Percentiles rank a stretch among this genome's conserved stretches.
phyloP scores from a whole-genome alignment of 2,329 filamentous ascomycete genomes.

The Botryosphaeria dothidea region DNA sequence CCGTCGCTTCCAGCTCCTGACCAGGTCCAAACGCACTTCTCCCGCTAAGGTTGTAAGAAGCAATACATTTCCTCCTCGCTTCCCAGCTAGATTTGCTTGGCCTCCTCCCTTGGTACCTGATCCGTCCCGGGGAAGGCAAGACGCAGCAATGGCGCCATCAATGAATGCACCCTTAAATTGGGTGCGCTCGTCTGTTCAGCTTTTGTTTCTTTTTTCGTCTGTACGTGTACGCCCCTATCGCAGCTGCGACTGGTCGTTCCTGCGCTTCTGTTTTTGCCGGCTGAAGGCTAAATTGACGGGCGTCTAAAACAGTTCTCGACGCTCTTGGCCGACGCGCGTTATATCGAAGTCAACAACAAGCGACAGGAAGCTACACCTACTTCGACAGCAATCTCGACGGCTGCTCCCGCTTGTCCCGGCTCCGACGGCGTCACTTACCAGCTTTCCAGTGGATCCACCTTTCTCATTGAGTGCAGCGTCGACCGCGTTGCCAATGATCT shows the following conservation, averaged over 20 bases:
- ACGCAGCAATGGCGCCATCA: constrained; percentile 16
- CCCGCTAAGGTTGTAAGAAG: background rate
- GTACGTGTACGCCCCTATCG: background rate
- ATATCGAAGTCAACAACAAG: background rate
- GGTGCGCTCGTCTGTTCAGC: constrained; percentile 3
- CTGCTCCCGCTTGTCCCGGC: constrained; percentile 4
- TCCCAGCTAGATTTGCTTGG: constrained; percentile 8
- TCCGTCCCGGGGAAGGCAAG: background rate
- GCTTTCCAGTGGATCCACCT: constrained; percentile 3
- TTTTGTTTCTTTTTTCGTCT: constrained; percentile 1
- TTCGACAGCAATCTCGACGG: constrained; percentile 8
- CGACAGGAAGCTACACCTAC: constrained; percentile 1
- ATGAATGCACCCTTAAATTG: constrained; percentile 11
- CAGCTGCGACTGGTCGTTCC: background rate
- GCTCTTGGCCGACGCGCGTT: constrained; percentile 11
- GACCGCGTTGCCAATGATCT: constrained; percentile 16
- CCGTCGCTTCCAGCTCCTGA: background rate
- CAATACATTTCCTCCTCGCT: background rate
- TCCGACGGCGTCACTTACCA: constrained; percentile 8
- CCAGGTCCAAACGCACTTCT: background rate
- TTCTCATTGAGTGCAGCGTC: constrained; percentile 8
- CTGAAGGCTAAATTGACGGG: constrained; percentile 5
- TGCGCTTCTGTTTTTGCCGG: background rate
- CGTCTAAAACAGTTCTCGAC: constrained; percentile 14
- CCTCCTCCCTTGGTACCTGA: background rate